A percentile compares a stretch with the other conserved stretches of the same genome.
These are phyloP conservation scores for Globisporangium camurandrum DNA, from an alignment of 352 stramenopile species.

Conservation along the genomic window DNA sequence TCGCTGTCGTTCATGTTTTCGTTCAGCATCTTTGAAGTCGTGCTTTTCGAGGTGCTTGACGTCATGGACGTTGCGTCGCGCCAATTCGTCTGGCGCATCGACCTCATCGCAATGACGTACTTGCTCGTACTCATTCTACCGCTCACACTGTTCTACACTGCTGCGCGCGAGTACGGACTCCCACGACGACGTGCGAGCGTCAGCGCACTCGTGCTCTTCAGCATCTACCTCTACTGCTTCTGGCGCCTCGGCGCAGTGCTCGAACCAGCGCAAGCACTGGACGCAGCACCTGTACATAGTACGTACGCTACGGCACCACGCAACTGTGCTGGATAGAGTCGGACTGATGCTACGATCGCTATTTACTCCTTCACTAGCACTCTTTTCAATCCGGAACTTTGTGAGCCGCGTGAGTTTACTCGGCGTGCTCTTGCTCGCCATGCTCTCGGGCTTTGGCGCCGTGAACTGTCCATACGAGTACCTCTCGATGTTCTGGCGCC, in stretches of 20 bases:
- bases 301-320: too few relatives aligned
- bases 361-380: conserved; percentile 17
- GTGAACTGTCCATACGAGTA: conserved; percentile 85
- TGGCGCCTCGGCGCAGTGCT: conserved; percentile 57
- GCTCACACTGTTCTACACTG: conserved; percentile 65
- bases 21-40: conserved; percentile 73
- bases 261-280: too few relatives aligned
- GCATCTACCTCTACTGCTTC: conserved; percentile 68
- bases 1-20: conserved; percentile 67
- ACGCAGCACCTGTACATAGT: too few relatives aligned
- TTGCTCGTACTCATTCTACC: conserved; percentile 71
- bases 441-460: conserved; percentile 75
- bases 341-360: too few relatives aligned
- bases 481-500: conserved; percentile 76
- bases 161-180: conserved; percentile 57
- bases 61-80: conserved; percentile 51
- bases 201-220: conserved; percentile 20
- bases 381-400: conserved; percentile 77
- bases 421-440: conserved; percentile 75
- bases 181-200: conserved; percentile 13
- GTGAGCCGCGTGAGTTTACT: conserved; percentile 77
- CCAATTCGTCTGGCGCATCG: conserved; percentile 69
- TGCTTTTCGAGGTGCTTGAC: conserved; percentile 75
- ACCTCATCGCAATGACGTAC: conserved; percentile 73
- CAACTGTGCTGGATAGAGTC: too few relatives aligned